Base-by-base conservation (phyloP, 441 rosid genomes). In the Adansonia madagascariensis region DNA sequence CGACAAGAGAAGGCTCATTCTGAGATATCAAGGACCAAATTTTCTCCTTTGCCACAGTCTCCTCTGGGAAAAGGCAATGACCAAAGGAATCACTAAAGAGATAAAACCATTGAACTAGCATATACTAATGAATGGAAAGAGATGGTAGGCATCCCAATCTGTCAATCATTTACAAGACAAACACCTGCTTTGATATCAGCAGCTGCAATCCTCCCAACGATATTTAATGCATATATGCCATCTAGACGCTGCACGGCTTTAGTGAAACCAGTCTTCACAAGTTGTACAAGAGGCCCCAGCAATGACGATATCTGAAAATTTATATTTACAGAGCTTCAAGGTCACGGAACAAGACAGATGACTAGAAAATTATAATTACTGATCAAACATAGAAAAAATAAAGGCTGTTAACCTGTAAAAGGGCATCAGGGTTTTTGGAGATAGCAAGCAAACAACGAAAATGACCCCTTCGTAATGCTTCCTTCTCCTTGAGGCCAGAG, bases 401-500 rank as follows among this genome's bases (percentile, higher is more conserved):
- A 35, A 35, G 60, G 39, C n/a, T 46, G 78, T 44, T 75, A 73
- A 92, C 99, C 95, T 83, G 92, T 17, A 87, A 80, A 79, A 91
- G 82, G 74, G 88, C 84, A 83, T 97, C 98, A 63, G 87, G 70
- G 77, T 92, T 92, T 86, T 83, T 85, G 89, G 94, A 87, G 75
- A 94, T 86, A 75, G 81, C 83, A 57, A 81, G 84, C 55, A 97
- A 72, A 77, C 92, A 91, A 65, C 97, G 97, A 82, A 97, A 96
- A 89, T 97, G 94, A 35, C 94, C 98, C 87, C 98, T 87, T 89
- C 97, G 88, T 76, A 97, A 83, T 78, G 84, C 81, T 74, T 97
- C 99, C 84, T 94, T 97, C 91, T 97, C 99, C 85, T 97, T 94
- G 63, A 95, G 91, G 82, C 98, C 99, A 68, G 95, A 81, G 78